phyloP scores from a whole-genome alignment of 257 asterid genomes.

The Rehmannia glutinosa region DNA sequence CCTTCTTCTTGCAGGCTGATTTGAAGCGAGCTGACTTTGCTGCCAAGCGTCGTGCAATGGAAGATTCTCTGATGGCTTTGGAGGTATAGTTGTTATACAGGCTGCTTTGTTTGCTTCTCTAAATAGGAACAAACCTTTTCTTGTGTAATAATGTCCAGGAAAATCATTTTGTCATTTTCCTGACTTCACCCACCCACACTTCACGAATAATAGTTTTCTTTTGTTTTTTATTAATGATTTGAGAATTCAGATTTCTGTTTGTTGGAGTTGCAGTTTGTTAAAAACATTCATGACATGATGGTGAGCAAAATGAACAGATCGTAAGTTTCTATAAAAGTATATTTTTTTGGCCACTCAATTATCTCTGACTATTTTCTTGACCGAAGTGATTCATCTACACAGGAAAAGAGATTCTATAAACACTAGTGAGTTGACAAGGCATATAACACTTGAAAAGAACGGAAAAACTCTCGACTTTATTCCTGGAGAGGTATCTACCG shows the following conservation, averaged over 20 bases:
- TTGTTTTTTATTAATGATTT: slow-evolving; percentile 16
- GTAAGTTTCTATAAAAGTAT: slow-evolving; percentile 46
- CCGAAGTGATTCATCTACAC: slow-evolving; percentile 18
- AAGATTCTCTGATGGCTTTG: slow-evolving; percentile 80
- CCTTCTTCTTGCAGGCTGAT: slow-evolving; percentile 65
- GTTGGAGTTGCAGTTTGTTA: slow-evolving; percentile 73
- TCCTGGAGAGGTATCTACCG: slow-evolving; percentile 63
- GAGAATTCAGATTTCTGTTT: slow-evolving; percentile 25
- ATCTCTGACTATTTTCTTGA: slow-evolving; percentile 2
- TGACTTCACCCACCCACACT: no score
- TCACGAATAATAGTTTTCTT: background rate
- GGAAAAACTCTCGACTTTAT: slow-evolving; percentile 66
- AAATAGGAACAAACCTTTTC: slow-evolving; percentile 3
- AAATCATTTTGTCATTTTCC: background rate
- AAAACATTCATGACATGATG: slow-evolving; percentile 82
- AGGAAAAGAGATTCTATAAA: slow-evolving; percentile 39
- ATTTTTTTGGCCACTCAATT: slow-evolving; percentile 9
- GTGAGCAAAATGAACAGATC: slow-evolving; percentile 60
- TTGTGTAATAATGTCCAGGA: background rate
- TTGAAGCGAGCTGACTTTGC: slow-evolving; percentile 73
- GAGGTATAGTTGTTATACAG: slow-evolving; percentile 48
- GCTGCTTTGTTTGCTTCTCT: background rate
- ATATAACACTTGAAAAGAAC: slow-evolving; percentile 75
- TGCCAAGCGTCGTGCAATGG: slow-evolving; percentile 93
- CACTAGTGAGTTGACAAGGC: slow-evolving; percentile 32